Conservation (phyloP, 2,329 filamentous ascomycete genomes). For the Curvularia verruculosa region DNA sequence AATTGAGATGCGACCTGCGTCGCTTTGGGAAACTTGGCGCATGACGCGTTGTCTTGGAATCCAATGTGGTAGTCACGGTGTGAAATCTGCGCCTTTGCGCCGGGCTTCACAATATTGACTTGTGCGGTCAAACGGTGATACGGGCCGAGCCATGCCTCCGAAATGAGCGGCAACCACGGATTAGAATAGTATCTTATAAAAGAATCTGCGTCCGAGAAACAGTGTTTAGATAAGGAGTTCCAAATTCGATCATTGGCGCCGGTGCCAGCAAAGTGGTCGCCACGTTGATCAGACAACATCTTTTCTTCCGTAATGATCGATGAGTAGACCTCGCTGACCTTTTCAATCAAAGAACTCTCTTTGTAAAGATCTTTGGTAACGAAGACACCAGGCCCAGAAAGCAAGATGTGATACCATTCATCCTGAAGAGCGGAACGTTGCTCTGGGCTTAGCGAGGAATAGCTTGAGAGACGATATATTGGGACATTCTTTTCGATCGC, state of each 20-base stretch:
- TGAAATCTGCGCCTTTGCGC: conserved; percentile 61
- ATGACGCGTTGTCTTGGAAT: conserved; percentile 60
- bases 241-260: conserved; percentile 67
- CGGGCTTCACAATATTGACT: conserved; percentile 67
- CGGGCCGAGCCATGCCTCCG: conserved; percentile 64
- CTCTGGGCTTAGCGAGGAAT: conserved; percentile 41
- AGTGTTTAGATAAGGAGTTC: conserved; percentile 70
- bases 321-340: conserved; percentile 30
- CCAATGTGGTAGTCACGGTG: conserved; percentile 71
- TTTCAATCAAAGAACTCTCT: conserved; percentile 41
- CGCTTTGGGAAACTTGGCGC: conserved; percentile 56
- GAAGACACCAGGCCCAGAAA: conserved; percentile 64
- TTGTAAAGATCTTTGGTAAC: conserved; percentile 54
- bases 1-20: conserved; percentile 63
- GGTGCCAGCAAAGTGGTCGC: conserved; percentile 66
- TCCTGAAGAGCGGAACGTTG: conserved; percentile 58
- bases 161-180: conserved; percentile 61
- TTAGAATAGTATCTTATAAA: conserved; percentile 67
- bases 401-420: conserved; percentile 65
- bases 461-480: conserved; percentile 58
- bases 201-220: conserved; percentile 56
- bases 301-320: conserved; percentile 56
- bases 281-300: conserved; percentile 53
- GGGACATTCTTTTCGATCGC: conserved; percentile 60
- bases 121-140: conserved; percentile 66